Percentiles rank a stretch among this genome's conserved stretches.
phyloP scores from a whole-genome alignment of 352 stramenopile species.

The Globisporangium okanoganense region DNA sequence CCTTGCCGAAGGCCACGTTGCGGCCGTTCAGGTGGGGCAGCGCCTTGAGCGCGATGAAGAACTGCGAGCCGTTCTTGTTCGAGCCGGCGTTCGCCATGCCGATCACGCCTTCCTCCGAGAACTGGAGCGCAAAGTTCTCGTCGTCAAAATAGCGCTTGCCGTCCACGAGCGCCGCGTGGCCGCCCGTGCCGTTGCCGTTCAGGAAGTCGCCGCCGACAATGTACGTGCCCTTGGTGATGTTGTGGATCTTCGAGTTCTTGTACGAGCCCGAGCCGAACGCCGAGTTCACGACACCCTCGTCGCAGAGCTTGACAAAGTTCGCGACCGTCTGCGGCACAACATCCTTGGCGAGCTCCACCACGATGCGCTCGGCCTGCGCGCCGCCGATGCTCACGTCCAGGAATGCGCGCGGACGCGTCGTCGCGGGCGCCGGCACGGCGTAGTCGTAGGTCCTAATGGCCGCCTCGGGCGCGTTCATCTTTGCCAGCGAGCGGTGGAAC shows the following conservation, averaged over 20 bases:
- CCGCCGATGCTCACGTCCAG: conserved; percentile 83
- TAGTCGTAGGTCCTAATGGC: conserved; percentile 60
- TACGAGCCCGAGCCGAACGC: conserved; percentile 66
- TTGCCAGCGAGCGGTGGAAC: conserved; percentile 79
- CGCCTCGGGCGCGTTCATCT: conserved; percentile 75
- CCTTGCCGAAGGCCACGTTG: conserved; percentile 86
- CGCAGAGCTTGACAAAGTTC: conserved; percentile 80
- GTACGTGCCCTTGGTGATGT: conserved; percentile 81
- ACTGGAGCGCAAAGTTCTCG: conserved; percentile 87
- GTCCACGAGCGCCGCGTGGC: conserved; percentile 64
- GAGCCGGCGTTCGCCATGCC: conserved; percentile 98
- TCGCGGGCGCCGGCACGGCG: conserved; percentile 44
- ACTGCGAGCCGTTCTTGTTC: conserved; percentile 99
- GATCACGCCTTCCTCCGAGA: conserved; percentile 77
- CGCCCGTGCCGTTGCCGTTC: conserved; percentile 67
- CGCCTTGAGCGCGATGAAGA: conserved; percentile 96
- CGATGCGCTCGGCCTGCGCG: conserved; percentile 66
- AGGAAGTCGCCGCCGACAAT: conserved; percentile 73
- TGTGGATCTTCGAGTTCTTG: conserved; percentile 84
- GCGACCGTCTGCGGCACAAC: conserved; percentile 69
- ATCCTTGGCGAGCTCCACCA: conserved; percentile 81
- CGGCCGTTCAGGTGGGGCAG: conserved; percentile 83
- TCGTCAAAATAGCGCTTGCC: conserved; percentile 79
- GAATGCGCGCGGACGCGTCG: conserved; percentile 66
- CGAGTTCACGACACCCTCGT: conserved; percentile 56